Evolutionary conservation across 306 rosid species (phyloP), one percentile per base, ranked within the genome.

Genomic region (Mucuna pruriens): DNA sequence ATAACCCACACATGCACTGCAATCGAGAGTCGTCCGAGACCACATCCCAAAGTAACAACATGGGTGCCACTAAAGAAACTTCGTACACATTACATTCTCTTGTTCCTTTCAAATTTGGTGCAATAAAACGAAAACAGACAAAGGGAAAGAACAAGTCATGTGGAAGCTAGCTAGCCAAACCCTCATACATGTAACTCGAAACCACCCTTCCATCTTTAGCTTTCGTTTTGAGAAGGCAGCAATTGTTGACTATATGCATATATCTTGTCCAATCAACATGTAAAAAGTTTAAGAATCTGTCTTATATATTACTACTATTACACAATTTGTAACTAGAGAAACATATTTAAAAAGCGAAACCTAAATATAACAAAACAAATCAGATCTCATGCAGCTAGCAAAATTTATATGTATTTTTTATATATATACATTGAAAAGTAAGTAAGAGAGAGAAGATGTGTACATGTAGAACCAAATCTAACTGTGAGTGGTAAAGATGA

Each of bases 21-120:
- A 10, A 76, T 13, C 82, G 66, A 82, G 63, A 20, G 40, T 16
- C 5, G 3, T 7, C 5, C 5, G 49, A 66, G 61, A 29, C 70
- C 83, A 62, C 76, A 63, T 78, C 86, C 80, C 80, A 72, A 78
- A 79, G 84, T 73, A 73, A 74, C 73, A 52, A 79, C 75, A 75
- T 79, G 75, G 74, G 67, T 61, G 61, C 85, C 86, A 62, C 78
- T 83, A 83, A 57, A 80, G 85, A 80, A 86, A 84, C 87, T 86
- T 86, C 87, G 81, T 77, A 84, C 83, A 70, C 74, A 55, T 73
- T 80, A 80, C 81, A 86, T 86, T 86, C 87, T 86, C 81, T 77
- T 71, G 87, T 80, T 86, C 84, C 89, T 86, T 83, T 86, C 89
- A 81, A 83, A 71, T 76, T 72, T 86, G 73, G 77, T 65, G 77